phyloP scores from a whole-genome alignment of 257 asterid genomes.

The Solanum chiquidenum region DNA sequence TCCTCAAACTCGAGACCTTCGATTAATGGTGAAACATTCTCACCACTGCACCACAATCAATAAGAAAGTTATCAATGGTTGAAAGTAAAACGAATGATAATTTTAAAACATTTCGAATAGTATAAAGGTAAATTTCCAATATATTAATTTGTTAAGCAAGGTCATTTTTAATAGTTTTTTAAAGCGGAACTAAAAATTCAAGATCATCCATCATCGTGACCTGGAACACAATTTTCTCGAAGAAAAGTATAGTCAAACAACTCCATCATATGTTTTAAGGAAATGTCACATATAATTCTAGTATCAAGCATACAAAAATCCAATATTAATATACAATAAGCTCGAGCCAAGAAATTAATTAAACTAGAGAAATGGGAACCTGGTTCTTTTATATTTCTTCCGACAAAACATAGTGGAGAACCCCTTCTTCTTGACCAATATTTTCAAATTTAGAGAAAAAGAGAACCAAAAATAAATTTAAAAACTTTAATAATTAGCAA shows the following conservation, averaged over 20 bases:
- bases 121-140: background rate
- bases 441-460: background rate
- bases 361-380: background rate
- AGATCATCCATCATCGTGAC: background rate
- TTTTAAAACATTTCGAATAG: background rate
- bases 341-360: background rate
- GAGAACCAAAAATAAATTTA: background rate
- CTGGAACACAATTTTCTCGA: background rate
- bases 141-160: background rate
- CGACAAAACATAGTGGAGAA: slow-evolving; percentile 2
- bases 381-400: background rate
- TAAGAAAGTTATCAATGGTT: background rate
- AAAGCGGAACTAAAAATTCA: background rate
- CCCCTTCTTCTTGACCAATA: slow-evolving; percentile 2
- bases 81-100: background rate
- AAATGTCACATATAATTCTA: background rate
- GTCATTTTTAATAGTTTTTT: background rate
- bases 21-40: background rate
- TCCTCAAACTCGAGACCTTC: background rate
- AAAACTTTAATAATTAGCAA: background rate
- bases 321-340: background rate
- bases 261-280: background rate
- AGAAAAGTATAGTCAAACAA: background rate
- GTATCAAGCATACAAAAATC: background rate
- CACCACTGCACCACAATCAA: background rate